Evolutionary conservation across 208 protist genomes (phyloP).

Genomic region (Wallacemonas collosoma): DNA sequence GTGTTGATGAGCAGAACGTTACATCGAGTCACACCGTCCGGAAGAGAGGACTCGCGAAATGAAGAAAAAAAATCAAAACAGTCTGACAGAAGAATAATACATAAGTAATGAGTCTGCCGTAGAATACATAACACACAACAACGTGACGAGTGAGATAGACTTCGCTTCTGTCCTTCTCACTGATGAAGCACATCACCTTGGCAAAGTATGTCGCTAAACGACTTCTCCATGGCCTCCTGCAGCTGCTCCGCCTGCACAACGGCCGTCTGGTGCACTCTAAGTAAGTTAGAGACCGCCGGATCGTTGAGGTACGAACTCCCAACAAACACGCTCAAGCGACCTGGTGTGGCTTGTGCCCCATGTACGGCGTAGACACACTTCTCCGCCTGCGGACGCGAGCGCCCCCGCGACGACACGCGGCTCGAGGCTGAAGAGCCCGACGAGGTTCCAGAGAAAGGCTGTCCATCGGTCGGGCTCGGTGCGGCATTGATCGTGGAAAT

Average conservation of each 20-base stretch:
- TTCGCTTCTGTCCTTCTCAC: neutral
- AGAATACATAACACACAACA: too few species aligned
- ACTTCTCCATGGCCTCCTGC: slow-evolving; percentile 11
- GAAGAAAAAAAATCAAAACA: too few species aligned
- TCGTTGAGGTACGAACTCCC: slow-evolving; percentile 1
- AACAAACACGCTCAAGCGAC: neutral
- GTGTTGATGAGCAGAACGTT: neutral
- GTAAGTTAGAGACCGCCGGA: neutral
- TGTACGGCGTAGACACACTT: neutral
- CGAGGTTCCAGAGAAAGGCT: too few species aligned
- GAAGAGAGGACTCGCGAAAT: too few species aligned
- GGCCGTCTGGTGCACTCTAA: slow-evolving; percentile 6
- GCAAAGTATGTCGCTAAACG: slow-evolving; percentile 4
- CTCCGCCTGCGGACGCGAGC: neutral
- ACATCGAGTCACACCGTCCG: too few species aligned
- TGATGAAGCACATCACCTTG: neutral
- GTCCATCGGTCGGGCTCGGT: too few species aligned
- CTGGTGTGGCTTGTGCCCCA: neutral
- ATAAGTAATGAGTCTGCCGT: too few species aligned
- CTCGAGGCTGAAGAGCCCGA: neutral
- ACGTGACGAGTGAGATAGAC: too few species aligned
- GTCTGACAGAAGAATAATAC: too few species aligned
- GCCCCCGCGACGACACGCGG: neutral
- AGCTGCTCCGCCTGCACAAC: slow-evolving; percentile 15
- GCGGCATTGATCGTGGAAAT: too few species aligned